phyloP scores from a whole-genome alignment of 1,284 basidiomycete species.

The Sporisorium graminicola region DNA sequence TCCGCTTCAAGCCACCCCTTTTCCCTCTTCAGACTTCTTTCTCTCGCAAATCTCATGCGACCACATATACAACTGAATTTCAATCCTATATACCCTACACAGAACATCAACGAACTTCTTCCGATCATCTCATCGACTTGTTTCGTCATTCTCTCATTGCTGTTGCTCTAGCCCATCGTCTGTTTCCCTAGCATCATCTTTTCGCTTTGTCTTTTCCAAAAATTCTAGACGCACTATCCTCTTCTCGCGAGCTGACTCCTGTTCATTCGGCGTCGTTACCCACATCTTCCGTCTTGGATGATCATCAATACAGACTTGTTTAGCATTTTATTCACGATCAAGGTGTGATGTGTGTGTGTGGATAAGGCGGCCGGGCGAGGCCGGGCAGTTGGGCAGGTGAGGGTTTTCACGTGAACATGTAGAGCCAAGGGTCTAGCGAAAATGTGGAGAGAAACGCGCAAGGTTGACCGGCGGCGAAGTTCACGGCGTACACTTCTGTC shows the following conservation, averaged over 20 bases:
- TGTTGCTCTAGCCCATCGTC: conserved; percentile 3
- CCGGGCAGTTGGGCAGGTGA: background rate
- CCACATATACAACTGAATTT: background rate
- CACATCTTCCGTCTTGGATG: background rate
- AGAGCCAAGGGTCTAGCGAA: background rate
- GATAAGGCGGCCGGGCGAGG: too few relatives aligned
- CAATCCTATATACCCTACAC: conserved; percentile 4
- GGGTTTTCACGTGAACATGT: background rate
- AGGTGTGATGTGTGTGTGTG: too few relatives aligned
- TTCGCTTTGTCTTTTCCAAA: background rate
- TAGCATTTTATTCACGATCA: background rate
- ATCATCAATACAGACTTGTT: background rate
- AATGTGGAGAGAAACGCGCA: background rate
- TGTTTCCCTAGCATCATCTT: conserved; percentile 10
- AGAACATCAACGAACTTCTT: background rate
- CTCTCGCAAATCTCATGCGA: background rate
- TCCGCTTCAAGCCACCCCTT: background rate
- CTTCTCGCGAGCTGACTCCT: background rate
- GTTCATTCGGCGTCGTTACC: background rate
- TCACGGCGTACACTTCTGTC: background rate
- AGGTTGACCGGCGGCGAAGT: background rate
- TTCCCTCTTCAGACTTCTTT: background rate
- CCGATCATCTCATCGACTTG: background rate
- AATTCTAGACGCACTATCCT: background rate
- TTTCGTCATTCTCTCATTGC: background rate